Evolutionary conservation across 805 yeast genomes (phyloP), one percentile per base, ranked within the genome.

Genomic region (Candida yuanshanica): DNA sequence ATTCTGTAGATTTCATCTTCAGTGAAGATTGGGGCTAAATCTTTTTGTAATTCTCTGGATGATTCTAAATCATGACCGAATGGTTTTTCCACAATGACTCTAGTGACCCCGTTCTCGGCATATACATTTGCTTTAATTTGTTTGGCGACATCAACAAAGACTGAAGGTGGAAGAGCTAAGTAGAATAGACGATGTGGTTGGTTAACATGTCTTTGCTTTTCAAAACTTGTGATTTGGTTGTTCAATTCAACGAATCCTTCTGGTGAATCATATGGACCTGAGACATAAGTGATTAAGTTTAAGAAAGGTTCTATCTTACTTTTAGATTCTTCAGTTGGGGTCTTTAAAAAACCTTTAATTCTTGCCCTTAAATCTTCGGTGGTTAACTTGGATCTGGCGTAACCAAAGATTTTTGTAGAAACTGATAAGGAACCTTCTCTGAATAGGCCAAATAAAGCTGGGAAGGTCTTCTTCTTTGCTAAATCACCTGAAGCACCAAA

Each of bases 401-500:
- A 93, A 20, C 99, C 99, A 50, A 86, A 74, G 55, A 93, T 87
- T 57, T 78, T 77, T 29, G 84, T 79, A 22, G 80, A 62, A 11
- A 67, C 56, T 9, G 95, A 86, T 42, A 91, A 70, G 50, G 78
- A 79, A 32, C 95, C 95, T 60, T 90, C 82, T 50, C 85, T 70
- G 66, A 55, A 77, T 29, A 85, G 70, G 10, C 93, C 95, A 54
- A 83, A 84, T 17, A 85, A 65, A 4, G 93, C 91, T 9, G 95
- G 95, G 66, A 86, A 88, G 3, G 96, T 90, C 69, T 90, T 90
- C 80, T 90, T 90, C 69, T 87, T 88, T 42, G 96, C 96, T 50
- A 90, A 71, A 63, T 90, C 96, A 39, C 97, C 97, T 18, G 95
- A 85, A 34, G 97, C 97, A 39, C 97, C 97, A 55, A 89, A 84